Evolutionary conservation across 331 rosid genomes (phyloP).

Genomic region (Malus hybrid): DNA sequence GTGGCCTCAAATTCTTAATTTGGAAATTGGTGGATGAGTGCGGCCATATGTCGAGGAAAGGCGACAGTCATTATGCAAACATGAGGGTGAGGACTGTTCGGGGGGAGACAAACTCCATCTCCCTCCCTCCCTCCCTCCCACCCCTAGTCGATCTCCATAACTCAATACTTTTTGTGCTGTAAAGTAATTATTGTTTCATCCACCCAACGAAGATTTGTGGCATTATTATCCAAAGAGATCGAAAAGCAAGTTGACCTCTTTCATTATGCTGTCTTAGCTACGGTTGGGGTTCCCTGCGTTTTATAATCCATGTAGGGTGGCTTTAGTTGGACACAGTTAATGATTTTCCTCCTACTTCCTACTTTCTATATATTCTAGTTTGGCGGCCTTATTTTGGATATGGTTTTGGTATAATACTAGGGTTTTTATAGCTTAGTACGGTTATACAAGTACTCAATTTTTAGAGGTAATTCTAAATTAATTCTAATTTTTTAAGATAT

Average conservation of each 20-base stretch:
- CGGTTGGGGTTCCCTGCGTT: background rate
- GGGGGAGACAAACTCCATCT: constrained; percentile 28
- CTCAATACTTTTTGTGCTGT: constrained; percentile 1
- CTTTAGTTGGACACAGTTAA: background rate
- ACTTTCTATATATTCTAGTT: background rate
- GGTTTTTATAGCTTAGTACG: no score
- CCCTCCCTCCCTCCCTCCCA: background rate
- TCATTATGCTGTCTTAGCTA: background rate
- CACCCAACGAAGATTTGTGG: constrained; percentile 7
- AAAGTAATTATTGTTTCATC: constrained; percentile 2
- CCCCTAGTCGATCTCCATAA: background rate
- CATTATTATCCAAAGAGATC: background rate
- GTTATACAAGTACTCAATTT: no score
- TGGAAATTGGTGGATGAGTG: constrained; percentile 20
- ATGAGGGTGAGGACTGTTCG: constrained; percentile 14
- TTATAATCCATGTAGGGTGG: background rate
- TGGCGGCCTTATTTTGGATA: background rate
- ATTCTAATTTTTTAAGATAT: no score
- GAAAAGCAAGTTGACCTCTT: background rate
- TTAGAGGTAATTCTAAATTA: no score
- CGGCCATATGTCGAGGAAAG: constrained; percentile 42
- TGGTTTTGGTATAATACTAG: background rate
- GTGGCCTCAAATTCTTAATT: background rate
- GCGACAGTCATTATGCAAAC: constrained; percentile 20
- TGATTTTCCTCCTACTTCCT: background rate